Conservation (phyloP, 2,329 filamentous ascomycete species). For the Podosphaera leucotricha region DNA sequence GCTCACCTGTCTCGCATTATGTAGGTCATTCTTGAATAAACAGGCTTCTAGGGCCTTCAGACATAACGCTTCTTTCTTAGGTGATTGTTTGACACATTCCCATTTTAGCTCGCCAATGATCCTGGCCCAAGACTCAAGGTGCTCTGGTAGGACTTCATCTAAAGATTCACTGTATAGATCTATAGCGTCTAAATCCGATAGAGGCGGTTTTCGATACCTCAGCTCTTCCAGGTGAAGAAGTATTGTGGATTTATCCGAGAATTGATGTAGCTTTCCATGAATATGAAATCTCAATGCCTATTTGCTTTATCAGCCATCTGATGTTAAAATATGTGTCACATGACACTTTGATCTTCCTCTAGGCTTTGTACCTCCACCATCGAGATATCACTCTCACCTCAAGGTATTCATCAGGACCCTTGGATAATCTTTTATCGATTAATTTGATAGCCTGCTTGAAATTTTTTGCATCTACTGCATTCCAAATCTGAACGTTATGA, state of each 20-base stretch:
- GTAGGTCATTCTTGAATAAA: slow-evolving; percentile 13
- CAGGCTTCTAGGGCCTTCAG: slow-evolving; percentile 14
- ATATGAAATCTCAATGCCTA: slow-evolving; percentile 16
- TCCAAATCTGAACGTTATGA: slow-evolving; percentile 15
- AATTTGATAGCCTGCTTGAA: slow-evolving; percentile 17
- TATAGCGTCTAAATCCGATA: slow-evolving; percentile 13
- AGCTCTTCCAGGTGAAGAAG: slow-evolving; percentile 12
- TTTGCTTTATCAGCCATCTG: slow-evolving; percentile 3
- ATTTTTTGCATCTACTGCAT: slow-evolving; percentile 15
- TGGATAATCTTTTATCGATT: slow-evolving; percentile 15
- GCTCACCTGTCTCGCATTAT: slow-evolving; percentile 15
- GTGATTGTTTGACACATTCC: slow-evolving; percentile 12
- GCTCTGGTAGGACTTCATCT: slow-evolving; percentile 7
- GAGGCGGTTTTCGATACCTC: slow-evolving; percentile 5
- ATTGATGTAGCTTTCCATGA: slow-evolving; percentile 8
- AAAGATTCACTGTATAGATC: slow-evolving; percentile 14
- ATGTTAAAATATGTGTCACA: slow-evolving; percentile 4
- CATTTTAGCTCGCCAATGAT: slow-evolving; percentile 14
- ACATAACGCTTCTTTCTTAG: slow-evolving; percentile 13
- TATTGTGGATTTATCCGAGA: slow-evolving; percentile 12
- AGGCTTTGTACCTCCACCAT: background rate
- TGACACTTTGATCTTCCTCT: slow-evolving; percentile 1
- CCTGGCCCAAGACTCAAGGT: slow-evolving; percentile 10
- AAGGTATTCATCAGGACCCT: slow-evolving; percentile 14
- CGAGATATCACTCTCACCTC: slow-evolving; percentile 10